phyloP scores from a whole-genome alignment of 2,329 filamentous ascomycete species.

The Diplodia sapinea region DNA sequence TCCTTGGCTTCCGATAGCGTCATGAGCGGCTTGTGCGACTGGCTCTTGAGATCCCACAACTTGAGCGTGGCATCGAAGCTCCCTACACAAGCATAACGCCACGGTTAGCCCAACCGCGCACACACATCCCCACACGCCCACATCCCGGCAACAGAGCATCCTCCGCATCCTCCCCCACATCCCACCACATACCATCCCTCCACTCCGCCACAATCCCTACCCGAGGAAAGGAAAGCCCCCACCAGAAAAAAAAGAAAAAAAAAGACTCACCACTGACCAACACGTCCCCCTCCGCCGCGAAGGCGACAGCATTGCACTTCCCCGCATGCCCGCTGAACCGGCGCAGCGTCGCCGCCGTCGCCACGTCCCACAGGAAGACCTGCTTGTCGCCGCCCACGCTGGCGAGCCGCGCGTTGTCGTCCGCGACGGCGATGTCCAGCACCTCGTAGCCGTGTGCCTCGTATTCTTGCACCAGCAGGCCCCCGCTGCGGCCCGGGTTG shows the following conservation, averaged over 20 bases:
- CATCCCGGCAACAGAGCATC: background rate
- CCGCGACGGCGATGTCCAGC: slow-evolving; percentile 73
- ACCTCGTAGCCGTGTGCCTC: slow-evolving; percentile 91
- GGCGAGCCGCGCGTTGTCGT: slow-evolving; percentile 82
- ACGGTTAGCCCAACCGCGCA: background rate
- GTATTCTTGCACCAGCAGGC: slow-evolving; percentile 80
- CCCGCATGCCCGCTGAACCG: slow-evolving; percentile 75
- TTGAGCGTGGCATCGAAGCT: slow-evolving; percentile 78
- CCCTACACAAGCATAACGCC: slow-evolving; percentile 44
- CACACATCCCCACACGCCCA: background rate
- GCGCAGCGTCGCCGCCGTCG: slow-evolving; percentile 75
- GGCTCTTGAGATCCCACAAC: slow-evolving; percentile 62
- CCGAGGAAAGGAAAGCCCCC: background rate
- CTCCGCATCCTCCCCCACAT: background rate
- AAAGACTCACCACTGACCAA: slow-evolving; percentile 63
- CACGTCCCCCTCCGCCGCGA: slow-evolving; percentile 77
- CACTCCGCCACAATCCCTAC: background rate
- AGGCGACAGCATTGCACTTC: slow-evolving; percentile 78
- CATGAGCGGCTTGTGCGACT: slow-evolving; percentile 69
- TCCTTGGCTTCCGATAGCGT: slow-evolving; percentile 75
- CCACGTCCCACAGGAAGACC: slow-evolving; percentile 95
- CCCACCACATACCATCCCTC: background rate
- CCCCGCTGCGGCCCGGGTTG: slow-evolving; percentile 67
- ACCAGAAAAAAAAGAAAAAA: background rate
- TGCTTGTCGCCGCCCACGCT: slow-evolving; percentile 88